phyloP scores from a whole-genome alignment of 305 asterid species.

The Plantago coronopus region DNA sequence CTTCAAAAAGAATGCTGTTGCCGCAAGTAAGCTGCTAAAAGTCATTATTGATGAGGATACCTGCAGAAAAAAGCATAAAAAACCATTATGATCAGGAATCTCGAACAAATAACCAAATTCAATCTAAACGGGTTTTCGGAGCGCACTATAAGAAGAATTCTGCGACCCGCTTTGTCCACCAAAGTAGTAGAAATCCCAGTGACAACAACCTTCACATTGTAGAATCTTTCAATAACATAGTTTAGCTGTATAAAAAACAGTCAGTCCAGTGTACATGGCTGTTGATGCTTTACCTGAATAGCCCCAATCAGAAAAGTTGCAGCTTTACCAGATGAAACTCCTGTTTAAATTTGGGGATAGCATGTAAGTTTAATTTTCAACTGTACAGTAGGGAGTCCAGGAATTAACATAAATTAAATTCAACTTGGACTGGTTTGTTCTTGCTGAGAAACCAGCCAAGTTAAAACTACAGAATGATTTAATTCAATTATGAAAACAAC shows the following conservation, averaged over 20 bases:
- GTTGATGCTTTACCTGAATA: conserved; percentile 53
- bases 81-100: background rate
- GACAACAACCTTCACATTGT: conserved; percentile 50
- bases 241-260: background rate
- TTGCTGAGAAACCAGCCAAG: background rate
- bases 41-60: conserved; percentile 57
- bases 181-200: conserved; percentile 59
- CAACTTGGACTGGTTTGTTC: background rate
- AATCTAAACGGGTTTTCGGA: conserved; percentile 2
- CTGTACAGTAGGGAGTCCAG: background rate
- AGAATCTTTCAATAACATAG: conserved; percentile 6
- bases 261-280: background rate
- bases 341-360: conserved; percentile 34
- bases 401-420: background rate
- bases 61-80: conserved; percentile 31
- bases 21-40: conserved; percentile 61
- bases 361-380: conserved; percentile 8
- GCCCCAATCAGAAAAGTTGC: conserved; percentile 80
- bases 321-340: conserved; percentile 64
- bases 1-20: conserved; percentile 59
- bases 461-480: conserved; percentile 1
- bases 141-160: conserved; percentile 72
- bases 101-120: conserved; percentile 15
- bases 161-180: conserved; percentile 77
- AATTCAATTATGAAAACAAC: background rate